Base-by-base conservation (phyloP, 805 yeast genomes). In the Nakazawaea molendinolei region DNA sequence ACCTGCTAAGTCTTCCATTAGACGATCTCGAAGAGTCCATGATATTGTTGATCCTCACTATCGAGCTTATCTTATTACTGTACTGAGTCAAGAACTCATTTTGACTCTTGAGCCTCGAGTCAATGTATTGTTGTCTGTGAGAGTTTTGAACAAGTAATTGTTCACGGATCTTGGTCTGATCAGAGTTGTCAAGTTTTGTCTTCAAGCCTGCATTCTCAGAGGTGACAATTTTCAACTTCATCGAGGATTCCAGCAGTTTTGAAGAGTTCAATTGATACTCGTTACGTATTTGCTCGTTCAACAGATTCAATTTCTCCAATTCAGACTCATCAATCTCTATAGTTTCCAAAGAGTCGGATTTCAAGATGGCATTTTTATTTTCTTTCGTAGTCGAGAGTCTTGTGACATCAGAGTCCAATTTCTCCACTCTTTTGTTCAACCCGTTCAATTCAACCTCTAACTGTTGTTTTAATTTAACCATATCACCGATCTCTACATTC, bases 221-320 rank as follows among this genome's bases (percentile, higher is more conserved):
- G 62, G 65, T 5, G 59, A 52, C 2, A 68, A 71, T 1, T 53
- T 49, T 5, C 60, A 41, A 21, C 57, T 8, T 44, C 43, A 16
- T 50, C 44, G 17, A 69, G 35, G 8, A 29, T 26, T 2, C 55
- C 58, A 1, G 74, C 74, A 3, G 78, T 77, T n/a, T 43, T 35
- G 73, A 58, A 0, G 79, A 71, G 6, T 49, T 49, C 4, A 40
- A 32, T 48, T 73, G 79, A 44, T 74, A 74, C n/a, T 52, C 38
- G 1, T 41, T 26, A 40, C 80, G 51, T 20, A 67, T 44, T 4
- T 34, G 39, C 19, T 60, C 61, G 32, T 59, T 65, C 19, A 39
- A 32, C 2, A 28, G 18, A 13, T 50, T 33, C 20, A 52, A 37
- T 1, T 33, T 30, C 12, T 47, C 42, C 10, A 51, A 25, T 26